These are phyloP conservation scores for Cystobasidium slooffiae DNA, from an alignment of 1,284 basidiomycete species.

Conservation along the genomic window DNA sequence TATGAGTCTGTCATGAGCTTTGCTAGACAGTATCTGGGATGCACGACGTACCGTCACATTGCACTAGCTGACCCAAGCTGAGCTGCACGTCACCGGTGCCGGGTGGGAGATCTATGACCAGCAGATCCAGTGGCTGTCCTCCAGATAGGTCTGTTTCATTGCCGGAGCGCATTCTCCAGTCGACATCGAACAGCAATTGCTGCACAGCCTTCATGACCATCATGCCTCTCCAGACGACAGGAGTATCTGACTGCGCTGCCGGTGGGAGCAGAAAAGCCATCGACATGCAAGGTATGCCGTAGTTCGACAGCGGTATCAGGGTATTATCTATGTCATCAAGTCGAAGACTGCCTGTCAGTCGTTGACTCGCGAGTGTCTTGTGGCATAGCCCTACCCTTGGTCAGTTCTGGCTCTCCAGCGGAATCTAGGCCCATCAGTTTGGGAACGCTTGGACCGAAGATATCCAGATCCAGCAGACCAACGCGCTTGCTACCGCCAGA, in stretches of 20 bases:
- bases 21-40: neutral
- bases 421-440: constrained; percentile 89
- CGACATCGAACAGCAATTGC: constrained; percentile 93
- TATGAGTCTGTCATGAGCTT: constrained; percentile 54
- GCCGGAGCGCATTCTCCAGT: constrained; percentile 66
- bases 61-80: constrained; percentile 86
- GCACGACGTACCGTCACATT: constrained; percentile 71
- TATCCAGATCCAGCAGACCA: constrained; percentile 90
- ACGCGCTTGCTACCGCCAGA: constrained; percentile 62
- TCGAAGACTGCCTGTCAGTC: neutral
- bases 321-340: constrained; percentile 58
- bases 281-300: constrained; percentile 92
- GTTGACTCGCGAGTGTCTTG: neutral
- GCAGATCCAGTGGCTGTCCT: constrained; percentile 70
- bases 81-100: constrained; percentile 96
- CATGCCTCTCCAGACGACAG: constrained; percentile 92
- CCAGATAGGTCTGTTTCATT: constrained; percentile 51
- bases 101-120: constrained; percentile 96
- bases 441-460: constrained; percentile 95
- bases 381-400: constrained; percentile 62
- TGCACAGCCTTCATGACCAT: constrained; percentile 99
- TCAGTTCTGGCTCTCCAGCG: constrained; percentile 78
- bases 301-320: constrained; percentile 82
- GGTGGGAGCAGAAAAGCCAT: constrained; percentile 76
- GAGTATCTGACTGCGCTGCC: constrained; percentile 64